Evolutionary conservation across 441 rosid genomes (phyloP).

Genomic region (Gossypium davidsonii): DNA sequence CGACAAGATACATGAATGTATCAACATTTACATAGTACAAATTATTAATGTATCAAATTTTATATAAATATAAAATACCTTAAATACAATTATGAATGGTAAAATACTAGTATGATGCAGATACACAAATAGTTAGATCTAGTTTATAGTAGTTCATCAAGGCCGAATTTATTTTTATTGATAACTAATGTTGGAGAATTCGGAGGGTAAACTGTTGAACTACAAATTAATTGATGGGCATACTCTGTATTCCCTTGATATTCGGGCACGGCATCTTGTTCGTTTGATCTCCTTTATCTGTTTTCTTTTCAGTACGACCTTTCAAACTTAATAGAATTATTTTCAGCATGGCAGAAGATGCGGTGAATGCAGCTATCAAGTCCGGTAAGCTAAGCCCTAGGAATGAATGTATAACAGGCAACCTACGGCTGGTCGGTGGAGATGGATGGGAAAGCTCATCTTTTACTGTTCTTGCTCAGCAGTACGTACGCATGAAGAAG

Average conservation of each 20-base stretch:
- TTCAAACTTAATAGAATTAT: slow-evolving; percentile 20
- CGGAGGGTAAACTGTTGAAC: not conserved
- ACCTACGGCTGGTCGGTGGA: slow-evolving; percentile 63
- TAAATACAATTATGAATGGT: not conserved
- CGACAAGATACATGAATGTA: not conserved
- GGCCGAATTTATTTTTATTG: not conserved
- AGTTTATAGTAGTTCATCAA: not conserved
- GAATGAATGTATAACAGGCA: slow-evolving; percentile 52
- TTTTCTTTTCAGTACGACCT: not conserved
- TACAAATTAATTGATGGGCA: not conserved
- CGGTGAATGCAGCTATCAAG: slow-evolving; percentile 76
- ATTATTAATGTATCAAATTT: not conserved
- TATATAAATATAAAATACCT: not conserved
- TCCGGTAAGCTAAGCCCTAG: slow-evolving; percentile 65
- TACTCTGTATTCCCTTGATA: not conserved
- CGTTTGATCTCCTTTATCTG: not conserved
- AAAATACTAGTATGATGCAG: not conserved
- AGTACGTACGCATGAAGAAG: slow-evolving; percentile 80
- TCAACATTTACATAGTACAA: not conserved
- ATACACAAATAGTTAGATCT: not conserved
- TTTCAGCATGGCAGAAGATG: slow-evolving; percentile 99
- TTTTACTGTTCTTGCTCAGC: slow-evolving; percentile 85
- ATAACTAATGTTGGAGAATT: not conserved
- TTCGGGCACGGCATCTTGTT: not conserved
- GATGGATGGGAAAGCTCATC: slow-evolving; percentile 85